A percentile compares a stretch with the other conserved stretches of the same genome.
Conservation (phyloP, 345 rosid genomes). For the Aethionema arabicum region DNA sequence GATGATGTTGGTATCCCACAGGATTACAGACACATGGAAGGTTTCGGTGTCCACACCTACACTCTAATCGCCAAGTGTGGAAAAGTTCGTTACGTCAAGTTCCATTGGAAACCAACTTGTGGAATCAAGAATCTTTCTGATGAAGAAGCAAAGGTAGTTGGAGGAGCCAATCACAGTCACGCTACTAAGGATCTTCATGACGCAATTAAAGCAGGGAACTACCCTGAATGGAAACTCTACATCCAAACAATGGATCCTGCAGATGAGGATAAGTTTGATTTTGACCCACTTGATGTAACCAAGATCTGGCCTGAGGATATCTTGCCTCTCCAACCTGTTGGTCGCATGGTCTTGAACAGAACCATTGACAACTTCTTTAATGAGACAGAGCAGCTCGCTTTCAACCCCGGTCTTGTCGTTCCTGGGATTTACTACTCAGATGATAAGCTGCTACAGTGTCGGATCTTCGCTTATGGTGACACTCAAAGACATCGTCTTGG, state of each 20-base stretch:
- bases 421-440: slow-evolving; percentile 92
- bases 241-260: slow-evolving; percentile 91
- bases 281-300: slow-evolving; percentile 96
- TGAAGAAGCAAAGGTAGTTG: slow-evolving; percentile 86
- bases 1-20: slow-evolving; percentile 96
- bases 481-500: slow-evolving; percentile 99
- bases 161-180: slow-evolving; percentile 97
- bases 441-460: slow-evolving; percentile 91
- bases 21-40: slow-evolving; percentile 97
- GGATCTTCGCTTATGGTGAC: slow-evolving; percentile 87
- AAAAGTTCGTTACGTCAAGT: slow-evolving; percentile 74
- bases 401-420: slow-evolving; percentile 83
- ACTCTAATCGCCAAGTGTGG: slow-evolving; percentile 82
- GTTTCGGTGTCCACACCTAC: slow-evolving; percentile 92
- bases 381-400: slow-evolving; percentile 95
- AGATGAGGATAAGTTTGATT: slow-evolving; percentile 80
- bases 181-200: slow-evolving; percentile 94
- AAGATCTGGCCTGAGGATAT: slow-evolving; percentile 99
- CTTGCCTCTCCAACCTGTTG: slow-evolving; percentile 91
- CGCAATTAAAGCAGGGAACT: slow-evolving; percentile 89
- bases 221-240: slow-evolving; percentile 95
- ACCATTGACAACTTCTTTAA: slow-evolving; percentile 94
- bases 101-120: slow-evolving; percentile 98
- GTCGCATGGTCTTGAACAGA: slow-evolving; percentile 93
- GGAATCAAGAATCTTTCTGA: slow-evolving; percentile 86